phyloP scores from a whole-genome alignment of 345 rosid genomes.

The Viola odorata region DNA sequence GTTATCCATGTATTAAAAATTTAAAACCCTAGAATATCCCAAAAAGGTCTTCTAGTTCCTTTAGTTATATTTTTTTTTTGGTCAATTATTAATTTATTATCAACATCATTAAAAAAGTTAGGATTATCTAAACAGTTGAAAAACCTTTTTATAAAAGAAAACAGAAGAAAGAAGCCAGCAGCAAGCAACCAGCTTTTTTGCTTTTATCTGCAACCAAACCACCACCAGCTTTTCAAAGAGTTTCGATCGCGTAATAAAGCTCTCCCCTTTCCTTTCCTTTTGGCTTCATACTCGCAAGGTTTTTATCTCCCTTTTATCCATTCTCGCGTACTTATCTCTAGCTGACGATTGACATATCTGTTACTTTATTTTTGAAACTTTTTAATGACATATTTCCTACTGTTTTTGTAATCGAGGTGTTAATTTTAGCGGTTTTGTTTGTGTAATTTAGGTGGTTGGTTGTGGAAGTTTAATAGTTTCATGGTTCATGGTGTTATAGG shows the following conservation, averaged over 20 bases:
- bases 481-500: background rate
- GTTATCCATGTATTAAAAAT: no score
- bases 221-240: conserved; percentile 5
- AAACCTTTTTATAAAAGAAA: no score
- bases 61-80: no score
- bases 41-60: no score
- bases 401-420: background rate
- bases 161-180: background rate
- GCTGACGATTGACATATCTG: background rate
- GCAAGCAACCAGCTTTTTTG: background rate
- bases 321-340: background rate
- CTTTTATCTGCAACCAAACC: background rate
- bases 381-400: background rate
- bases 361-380: no score
- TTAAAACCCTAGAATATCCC: no score
- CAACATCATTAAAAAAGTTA: no score
- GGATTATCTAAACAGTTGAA: no score
- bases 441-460: background rate
- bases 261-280: background rate
- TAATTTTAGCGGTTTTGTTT: background rate
- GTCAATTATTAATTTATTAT: no score
- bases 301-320: background rate
- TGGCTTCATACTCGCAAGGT: background rate
- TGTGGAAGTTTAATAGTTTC: background rate
- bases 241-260: conserved; percentile 1